Base-by-base conservation (phyloP, 1,284 basidiomycete species). In the Anthracocystis setariae region DNA sequence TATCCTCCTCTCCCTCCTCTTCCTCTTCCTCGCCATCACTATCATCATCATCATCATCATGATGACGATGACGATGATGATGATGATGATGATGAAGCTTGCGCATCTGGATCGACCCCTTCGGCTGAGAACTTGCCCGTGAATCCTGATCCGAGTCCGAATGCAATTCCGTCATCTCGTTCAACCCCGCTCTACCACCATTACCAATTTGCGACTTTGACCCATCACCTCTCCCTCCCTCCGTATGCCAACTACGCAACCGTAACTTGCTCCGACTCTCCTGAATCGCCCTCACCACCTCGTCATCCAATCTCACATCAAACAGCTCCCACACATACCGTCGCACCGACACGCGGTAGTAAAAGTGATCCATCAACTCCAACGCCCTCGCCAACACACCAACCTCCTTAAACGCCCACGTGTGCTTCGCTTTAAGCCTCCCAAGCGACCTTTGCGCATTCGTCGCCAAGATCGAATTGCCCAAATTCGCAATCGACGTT, bases 261-360 rank as follows among this genome's bases (percentile, higher is more conserved):
- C 63, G 54, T 32, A 66, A 46, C 45, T 57, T 67, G 29, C 55
- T 46, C 43, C 56, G 53, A 40, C 63, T 60, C 8, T 18, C 32
- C 37, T 61, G 69, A 23, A 72, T 42, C 29, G 49, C 64, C 5
- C 47, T 25, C 0, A 74, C 50, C 18, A 55, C 47, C 8, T 59
- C 63, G 25, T 78, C 61, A 56, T 78, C 68, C 33, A 80, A 54
- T 10, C 51, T 54, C 5, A 78, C 84, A 74, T 91, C 91, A 85
- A 99, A 98, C 7, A 98, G 86, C 67, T 98, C 94, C 70, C 97
- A 85, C 70, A 98, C 90, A 82, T 93, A 96, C 56, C 92, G 87
- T 46, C 95, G 88, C 51, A 96, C 93, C 12, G 93, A 91, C 18
- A 79, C 62, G n/a, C 73, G 74, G 10, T 93, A 96, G 72, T 92